Base-by-base conservation (phyloP, 331 rosid genomes). In the Spiraea crenata region DNA sequence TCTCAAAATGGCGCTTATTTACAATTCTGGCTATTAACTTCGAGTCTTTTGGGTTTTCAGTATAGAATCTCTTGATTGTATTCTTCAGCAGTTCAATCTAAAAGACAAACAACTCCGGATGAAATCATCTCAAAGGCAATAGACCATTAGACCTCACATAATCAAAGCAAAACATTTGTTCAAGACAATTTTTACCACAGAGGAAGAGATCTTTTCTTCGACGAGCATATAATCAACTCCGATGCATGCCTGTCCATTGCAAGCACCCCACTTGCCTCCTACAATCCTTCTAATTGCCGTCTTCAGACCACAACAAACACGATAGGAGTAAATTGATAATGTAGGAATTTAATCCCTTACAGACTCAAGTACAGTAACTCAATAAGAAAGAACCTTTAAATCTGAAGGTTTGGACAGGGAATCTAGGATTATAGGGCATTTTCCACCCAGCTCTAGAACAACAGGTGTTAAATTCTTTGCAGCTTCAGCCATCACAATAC, bases 381-480 rank as follows among this genome's bases (percentile, higher is more conserved):
- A 68, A 25, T 25, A 25, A 25, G 31, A 71, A 74, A 73, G 11
- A 78, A 93, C 99, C 96, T 88, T 82, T 14, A 87, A 69, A 40
- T 91, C 88, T 9, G 87, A 70, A 77, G 87, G 79, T 48, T 52
- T 82, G 7, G 91, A 71, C 70, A 84, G 78, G 65, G 86, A 82
- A 78, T 89, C 99, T 13, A 93, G 74, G 63, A 93, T 89, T 67
- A 87, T 84, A 55, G 99, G 99, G 79, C 99, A 91, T 84, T 93
- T 93, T 76, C 99, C 97, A 46, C 99, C 99, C 42, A 91, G 90
- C 87, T 93, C 99, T 6, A 91, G 80, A 45, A 88, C 84, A 64
- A 93, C 97, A 0, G 99, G 99, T 16, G 97, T 93, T 48, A 93
- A 83, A 63, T 91, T 80, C 82, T 80, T 89, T 55, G 99, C 97